Percentiles rank a stretch among this genome's conserved stretches.
Conservation (phyloP, 1,284 basidiomycete species). For the Lignosus rhinocerotis region DNA sequence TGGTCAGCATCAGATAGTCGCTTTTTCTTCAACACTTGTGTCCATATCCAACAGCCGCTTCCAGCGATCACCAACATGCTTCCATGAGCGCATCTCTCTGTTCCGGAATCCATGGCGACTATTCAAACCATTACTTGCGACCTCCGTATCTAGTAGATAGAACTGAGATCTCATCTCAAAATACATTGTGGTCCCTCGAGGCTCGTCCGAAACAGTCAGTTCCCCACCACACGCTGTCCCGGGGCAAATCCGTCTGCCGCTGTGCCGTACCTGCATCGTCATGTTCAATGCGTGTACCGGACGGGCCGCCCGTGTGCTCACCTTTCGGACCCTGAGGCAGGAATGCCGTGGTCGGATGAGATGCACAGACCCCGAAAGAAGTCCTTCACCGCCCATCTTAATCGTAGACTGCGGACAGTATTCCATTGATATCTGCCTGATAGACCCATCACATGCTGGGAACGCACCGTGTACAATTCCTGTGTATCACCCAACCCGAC, state of each 20-base stretch:
- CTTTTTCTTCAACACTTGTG: neutral
- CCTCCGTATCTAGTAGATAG: constrained; percentile 10
- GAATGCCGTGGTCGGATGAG: constrained; percentile 1
- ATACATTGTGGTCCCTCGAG: constrained; percentile 13
- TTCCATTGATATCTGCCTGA: constrained; percentile 20
- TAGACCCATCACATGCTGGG: constrained; percentile 14
- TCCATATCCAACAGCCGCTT: neutral
- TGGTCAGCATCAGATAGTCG: constrained; percentile 4
- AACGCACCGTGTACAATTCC: constrained; percentile 32
- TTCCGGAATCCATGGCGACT: constrained; percentile 24
- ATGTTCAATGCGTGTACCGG: neutral
- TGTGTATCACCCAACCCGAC: constrained; percentile 18
- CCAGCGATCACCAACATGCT: constrained; percentile 1
- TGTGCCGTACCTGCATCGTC: neutral
- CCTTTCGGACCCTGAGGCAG: neutral
- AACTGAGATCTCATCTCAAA: constrained; percentile 22
- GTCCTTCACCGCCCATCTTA: constrained; percentile 17
- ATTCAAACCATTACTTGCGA: constrained; percentile 8
- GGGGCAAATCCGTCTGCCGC: neutral
- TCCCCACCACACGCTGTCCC: neutral
- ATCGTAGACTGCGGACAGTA: constrained; percentile 29
- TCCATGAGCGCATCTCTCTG: neutral
- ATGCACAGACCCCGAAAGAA: constrained; percentile 14
- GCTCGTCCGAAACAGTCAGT: neutral
- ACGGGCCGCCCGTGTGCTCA: constrained; percentile 5